Conservation (phyloP, 345 rosid species). For the Euphorbia lathyris region DNA sequence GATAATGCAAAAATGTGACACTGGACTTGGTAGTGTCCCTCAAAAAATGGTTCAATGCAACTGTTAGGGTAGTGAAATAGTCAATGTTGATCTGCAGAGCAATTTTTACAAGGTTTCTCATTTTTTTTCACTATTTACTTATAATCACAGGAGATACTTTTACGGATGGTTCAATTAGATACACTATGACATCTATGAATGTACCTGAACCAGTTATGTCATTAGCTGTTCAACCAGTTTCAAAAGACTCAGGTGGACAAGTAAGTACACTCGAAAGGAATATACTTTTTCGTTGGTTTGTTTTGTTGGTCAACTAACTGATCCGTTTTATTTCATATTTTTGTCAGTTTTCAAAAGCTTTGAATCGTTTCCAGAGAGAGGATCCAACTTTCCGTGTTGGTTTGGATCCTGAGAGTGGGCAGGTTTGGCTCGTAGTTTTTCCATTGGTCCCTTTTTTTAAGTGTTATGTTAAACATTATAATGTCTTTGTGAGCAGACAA, state of each 20-base stretch:
- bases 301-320: background rate
- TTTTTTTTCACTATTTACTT: conserved; percentile 12
- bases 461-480: background rate
- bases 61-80: background rate
- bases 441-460: background rate
- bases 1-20: conserved; percentile 2
- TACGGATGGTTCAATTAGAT: conserved; percentile 87
- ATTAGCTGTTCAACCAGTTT: conserved; percentile 92
- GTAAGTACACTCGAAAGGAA: conserved; percentile 43
- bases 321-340: background rate
- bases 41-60: background rate
- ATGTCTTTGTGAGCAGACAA: conserved; percentile 54
- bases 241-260: conserved; percentile 96
- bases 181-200: conserved; percentile 99
- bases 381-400: conserved; percentile 99
- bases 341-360: conserved; percentile 90
- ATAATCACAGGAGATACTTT: conserved; percentile 79
- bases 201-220: conserved; percentile 99
- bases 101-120: too few species aligned
- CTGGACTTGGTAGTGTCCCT: background rate
- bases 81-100: background rate
- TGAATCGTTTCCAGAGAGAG: conserved; percentile 90
- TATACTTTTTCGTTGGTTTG: background rate
- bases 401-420: conserved; percentile 95
- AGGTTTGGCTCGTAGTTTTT: conserved; percentile 45